A percentile compares a stretch with the other conserved stretches of the same genome.
These are phyloP conservation scores for Lepraria neglecta DNA, from an alignment of 495 filamentous ascomycete species.

Conservation along the genomic window DNA sequence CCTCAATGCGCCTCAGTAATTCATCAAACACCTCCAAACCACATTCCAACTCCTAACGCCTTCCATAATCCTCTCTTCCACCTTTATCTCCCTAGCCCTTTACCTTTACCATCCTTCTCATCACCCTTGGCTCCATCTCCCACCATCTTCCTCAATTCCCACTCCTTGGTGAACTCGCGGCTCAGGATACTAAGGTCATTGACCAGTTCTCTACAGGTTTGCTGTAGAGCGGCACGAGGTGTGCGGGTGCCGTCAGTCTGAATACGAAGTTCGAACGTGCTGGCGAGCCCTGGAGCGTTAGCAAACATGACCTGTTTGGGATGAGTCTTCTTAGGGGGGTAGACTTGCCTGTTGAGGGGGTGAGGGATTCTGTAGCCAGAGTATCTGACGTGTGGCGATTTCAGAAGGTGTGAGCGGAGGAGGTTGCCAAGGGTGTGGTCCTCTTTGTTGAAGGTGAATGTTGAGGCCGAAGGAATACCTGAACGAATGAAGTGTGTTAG, in stretches of 20 bases:
- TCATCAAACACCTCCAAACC: background rate
- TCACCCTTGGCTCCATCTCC: constrained; percentile 48
- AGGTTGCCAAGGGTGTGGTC: constrained; percentile 95
- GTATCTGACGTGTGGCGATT: constrained; percentile 72
- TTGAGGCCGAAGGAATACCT: constrained; percentile 76
- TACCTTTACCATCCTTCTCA: constrained; percentile 22
- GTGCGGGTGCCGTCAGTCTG: constrained; percentile 85
- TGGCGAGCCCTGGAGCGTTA: constrained; percentile 15
- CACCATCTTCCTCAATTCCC: constrained; percentile 85
- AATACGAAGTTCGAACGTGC: constrained; percentile 74
- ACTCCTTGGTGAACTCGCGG: constrained; percentile 91
- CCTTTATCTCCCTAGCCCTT: constrained; percentile 7
- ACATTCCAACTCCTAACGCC: background rate
- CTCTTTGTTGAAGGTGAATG: constrained; percentile 93
- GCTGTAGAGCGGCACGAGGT: constrained; percentile 78
- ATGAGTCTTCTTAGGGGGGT: background rate
- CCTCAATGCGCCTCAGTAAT: background rate
- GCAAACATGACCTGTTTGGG: background rate
- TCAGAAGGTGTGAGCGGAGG: constrained; percentile 70
- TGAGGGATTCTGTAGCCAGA: constrained; percentile 67
- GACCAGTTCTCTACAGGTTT: constrained; percentile 71
- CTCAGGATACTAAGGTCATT: constrained; percentile 66
- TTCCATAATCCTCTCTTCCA: background rate
- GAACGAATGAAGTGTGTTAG: background rate
- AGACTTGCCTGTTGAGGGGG: constrained; percentile 39